Conservation (phyloP, 1,139 yeast genomes). For the Magnusiomyces sp. region DNA sequence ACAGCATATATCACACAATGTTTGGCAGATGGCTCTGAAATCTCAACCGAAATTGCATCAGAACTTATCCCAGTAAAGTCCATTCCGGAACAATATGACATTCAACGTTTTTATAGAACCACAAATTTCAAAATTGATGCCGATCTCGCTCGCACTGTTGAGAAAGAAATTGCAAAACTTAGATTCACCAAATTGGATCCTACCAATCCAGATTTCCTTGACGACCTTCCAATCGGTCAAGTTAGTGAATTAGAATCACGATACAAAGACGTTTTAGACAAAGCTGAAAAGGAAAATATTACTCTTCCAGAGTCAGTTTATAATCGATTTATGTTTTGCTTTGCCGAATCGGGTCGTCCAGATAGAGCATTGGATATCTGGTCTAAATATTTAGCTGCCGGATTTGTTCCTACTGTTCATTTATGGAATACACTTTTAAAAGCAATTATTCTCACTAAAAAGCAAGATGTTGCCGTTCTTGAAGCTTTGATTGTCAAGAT, state of each 20-base stretch:
- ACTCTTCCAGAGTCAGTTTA: constrained; percentile 27
- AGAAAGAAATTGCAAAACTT: constrained; percentile 18
- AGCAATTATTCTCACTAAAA: constrained; percentile 32
- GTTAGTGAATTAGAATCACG: constrained; percentile 21
- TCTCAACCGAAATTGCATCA: constrained; percentile 24
- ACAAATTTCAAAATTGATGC: constrained; percentile 13
- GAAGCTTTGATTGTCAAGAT: constrained; percentile 36
- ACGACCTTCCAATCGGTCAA: constrained; percentile 21
- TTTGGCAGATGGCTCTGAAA: constrained; percentile 15
- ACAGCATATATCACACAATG: constrained; percentile 26
- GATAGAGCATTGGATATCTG: constrained; percentile 34
- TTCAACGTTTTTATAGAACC: constrained; percentile 14
- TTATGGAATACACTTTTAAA: constrained; percentile 42
- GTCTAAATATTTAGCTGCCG: constrained; percentile 32
- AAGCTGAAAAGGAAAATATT: constrained; percentile 14
- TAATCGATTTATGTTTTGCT: constrained; percentile 32
- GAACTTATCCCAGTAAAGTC: constrained; percentile 27
- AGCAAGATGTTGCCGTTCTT: constrained; percentile 29
- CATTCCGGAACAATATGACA: constrained; percentile 22
- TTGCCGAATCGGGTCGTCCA: constrained; percentile 27
- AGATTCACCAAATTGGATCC: constrained; percentile 20
- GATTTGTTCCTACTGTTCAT: constrained; percentile 28
- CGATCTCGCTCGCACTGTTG: background rate
- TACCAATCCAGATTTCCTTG: constrained; percentile 18
- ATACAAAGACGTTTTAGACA: constrained; percentile 21